These are phyloP conservation scores for Clitoria ternatea DNA, from an alignment of 306 rosid genomes.

Conservation along the genomic window DNA sequence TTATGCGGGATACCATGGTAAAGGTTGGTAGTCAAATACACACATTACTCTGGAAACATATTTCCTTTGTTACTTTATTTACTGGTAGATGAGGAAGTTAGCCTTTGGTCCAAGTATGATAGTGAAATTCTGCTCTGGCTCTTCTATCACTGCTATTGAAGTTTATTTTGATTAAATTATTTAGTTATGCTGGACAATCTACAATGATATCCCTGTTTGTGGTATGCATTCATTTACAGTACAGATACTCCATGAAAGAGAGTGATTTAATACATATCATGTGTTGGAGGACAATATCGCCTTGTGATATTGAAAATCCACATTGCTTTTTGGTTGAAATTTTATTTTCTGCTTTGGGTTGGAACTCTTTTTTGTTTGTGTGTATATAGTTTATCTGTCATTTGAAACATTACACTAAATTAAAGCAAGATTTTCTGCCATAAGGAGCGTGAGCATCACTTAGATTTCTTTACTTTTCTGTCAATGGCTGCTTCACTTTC, in stretches of 20 bases:
- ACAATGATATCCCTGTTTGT: not conserved
- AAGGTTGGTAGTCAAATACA: slow-evolving; percentile 57
- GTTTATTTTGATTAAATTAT: slow-evolving; percentile 3
- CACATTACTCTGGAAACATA: not conserved
- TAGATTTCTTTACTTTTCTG: not conserved
- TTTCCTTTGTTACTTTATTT: slow-evolving; percentile 11
- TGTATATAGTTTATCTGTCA: not conserved
- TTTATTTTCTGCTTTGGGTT: not conserved
- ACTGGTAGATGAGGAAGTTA: not conserved
- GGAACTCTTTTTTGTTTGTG: not conserved
- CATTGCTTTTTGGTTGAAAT: not conserved
- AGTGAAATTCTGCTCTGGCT: not conserved
- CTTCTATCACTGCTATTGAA: slow-evolving; percentile 9
- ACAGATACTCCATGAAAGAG: not conserved
- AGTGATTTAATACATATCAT: not conserved
- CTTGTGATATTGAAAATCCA: not conserved
- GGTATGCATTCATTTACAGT: not conserved
- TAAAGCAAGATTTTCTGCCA: not conserved
- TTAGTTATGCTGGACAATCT: slow-evolving; percentile 10
- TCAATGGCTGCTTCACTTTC: not conserved
- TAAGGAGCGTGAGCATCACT: slow-evolving; percentile 8
- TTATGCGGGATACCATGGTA: slow-evolving; percentile 97
- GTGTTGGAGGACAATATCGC: not conserved
- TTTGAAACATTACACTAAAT: slow-evolving; percentile 9
- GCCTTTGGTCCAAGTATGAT: slow-evolving; percentile 13